Evolutionary conservation across 306 rosid genomes (phyloP).

Genomic region (Oxytropis ochrocephala): DNA sequence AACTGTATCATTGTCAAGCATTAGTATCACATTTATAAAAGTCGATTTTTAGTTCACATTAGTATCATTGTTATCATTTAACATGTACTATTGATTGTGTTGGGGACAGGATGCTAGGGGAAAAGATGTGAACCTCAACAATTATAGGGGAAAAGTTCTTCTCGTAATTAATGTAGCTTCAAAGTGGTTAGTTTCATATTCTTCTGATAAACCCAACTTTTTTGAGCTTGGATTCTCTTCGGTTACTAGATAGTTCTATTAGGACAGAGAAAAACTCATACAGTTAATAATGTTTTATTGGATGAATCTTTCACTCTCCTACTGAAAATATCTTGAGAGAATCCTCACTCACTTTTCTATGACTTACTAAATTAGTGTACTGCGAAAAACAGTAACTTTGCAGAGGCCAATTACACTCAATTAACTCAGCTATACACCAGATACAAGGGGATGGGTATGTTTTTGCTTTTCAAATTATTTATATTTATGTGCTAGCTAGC

Average conservation of each 20-base stretch:
- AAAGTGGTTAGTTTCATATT: conserved; percentile 56
- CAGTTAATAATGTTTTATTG: no score
- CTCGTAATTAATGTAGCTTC: conserved; percentile 92
- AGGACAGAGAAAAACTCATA: no score
- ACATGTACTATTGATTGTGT: background rate
- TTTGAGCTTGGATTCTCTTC: no score
- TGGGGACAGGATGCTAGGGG: conserved; percentile 61
- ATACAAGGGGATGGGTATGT: conserved; percentile 62
- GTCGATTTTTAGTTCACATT: no score
- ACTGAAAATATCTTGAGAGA: no score
- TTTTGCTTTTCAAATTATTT: background rate
- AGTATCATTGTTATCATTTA: no score
- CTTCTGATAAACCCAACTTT: background rate
- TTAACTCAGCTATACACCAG: conserved; percentile 62
- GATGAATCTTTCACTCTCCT: no score
- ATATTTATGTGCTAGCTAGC: background rate
- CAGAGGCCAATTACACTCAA: conserved; percentile 75
- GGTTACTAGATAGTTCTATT: no score
- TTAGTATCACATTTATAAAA: no score
- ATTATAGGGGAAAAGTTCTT: conserved; percentile 73
- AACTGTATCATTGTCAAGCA: no score
- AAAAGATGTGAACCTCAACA: conserved; percentile 59
- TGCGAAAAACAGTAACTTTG: conserved; percentile 45
- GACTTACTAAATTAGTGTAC: conserved; percentile 16
- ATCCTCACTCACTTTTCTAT: no score